Evolutionary conservation across 2,329 filamentous ascomycete genomes (phyloP).

Genomic region (Aspergillus persii): DNA sequence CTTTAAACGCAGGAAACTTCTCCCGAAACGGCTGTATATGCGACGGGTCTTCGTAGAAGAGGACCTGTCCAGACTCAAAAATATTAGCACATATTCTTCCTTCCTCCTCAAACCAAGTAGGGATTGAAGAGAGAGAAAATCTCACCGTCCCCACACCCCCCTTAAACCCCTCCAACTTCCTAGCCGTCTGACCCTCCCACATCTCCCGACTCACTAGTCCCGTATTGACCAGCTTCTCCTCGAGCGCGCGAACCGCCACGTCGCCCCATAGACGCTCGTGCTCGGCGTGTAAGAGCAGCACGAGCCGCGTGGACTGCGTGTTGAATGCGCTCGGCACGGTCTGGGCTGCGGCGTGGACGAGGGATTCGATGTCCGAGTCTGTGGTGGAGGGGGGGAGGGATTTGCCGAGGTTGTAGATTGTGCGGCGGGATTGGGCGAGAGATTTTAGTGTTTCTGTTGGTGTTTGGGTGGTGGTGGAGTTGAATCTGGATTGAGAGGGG

Average conservation of each 20-base stretch:
- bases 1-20: conserved; percentile 70
- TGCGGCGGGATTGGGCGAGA: conserved; percentile 34
- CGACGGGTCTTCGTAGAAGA: conserved; percentile 81
- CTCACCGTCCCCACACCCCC: conserved; percentile 70
- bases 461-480: conserved; percentile 5
- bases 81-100: no score
- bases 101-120: no score
- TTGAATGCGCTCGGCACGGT: conserved; percentile 83
- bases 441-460: conserved; percentile 27
- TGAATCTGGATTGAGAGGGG: background rate
- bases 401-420: conserved; percentile 37
- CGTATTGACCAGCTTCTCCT: conserved; percentile 62
- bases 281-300: conserved; percentile 76
- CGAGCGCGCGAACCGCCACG: conserved; percentile 62
- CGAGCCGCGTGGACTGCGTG: conserved; percentile 74
- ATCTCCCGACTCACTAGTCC: conserved; percentile 47
- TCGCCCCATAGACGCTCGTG: conserved; percentile 83
- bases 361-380: conserved; percentile 36
- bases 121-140: background rate
- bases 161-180: conserved; percentile 60
- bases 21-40: conserved; percentile 65
- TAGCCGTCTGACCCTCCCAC: conserved; percentile 51
- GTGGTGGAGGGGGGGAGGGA: conserved; percentile 33
- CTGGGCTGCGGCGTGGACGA: conserved; percentile 53
- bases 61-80: conserved; percentile 44